phyloP scores from a whole-genome alignment of 331 rosid genomes.

The Dryas integrifolia region DNA sequence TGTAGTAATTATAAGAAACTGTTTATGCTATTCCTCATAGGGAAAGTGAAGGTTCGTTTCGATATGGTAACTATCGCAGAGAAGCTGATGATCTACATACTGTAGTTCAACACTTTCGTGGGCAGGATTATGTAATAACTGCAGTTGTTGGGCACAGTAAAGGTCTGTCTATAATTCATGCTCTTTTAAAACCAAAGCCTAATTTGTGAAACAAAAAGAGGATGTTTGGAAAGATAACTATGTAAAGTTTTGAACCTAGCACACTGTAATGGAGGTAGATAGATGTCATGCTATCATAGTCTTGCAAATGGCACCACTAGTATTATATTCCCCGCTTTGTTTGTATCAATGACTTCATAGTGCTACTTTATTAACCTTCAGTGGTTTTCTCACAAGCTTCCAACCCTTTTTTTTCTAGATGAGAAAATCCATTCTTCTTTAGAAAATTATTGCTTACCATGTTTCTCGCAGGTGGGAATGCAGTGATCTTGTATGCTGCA shows the following conservation, averaged over 20 bases:
- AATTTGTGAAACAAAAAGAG: conserved; percentile 4
- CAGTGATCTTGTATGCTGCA: conserved; percentile 74
- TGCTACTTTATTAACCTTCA: not conserved
- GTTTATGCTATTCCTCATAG: conserved; percentile 41
- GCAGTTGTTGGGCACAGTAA: conserved; percentile 89
- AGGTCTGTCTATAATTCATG: conserved; percentile 45
- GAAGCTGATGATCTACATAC: conserved; percentile 75
- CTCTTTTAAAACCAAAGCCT: not conserved
- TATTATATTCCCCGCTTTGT: not conserved
- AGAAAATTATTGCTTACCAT: not conserved
- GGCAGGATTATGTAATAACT: conserved; percentile 37
- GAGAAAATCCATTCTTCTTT: not conserved
- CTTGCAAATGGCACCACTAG: not conserved
- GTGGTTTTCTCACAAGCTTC: too few relatives aligned
- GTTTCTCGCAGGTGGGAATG: conserved; percentile 79
- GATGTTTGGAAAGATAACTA: not conserved
- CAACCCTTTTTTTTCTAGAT: too few relatives aligned
- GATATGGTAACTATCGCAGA: conserved; percentile 76
- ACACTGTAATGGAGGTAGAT: not conserved
- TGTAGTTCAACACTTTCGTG: conserved; percentile 59
- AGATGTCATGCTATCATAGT: not conserved
- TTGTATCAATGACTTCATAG: not conserved
- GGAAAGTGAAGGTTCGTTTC: conserved; percentile 85
- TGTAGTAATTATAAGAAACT: not conserved
- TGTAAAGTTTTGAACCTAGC: too few relatives aligned